A percentile compares a stretch with the other conserved stretches of the same genome.
phyloP scores from a whole-genome alignment of 495 filamentous ascomycete species.

The Podospora didyma region DNA sequence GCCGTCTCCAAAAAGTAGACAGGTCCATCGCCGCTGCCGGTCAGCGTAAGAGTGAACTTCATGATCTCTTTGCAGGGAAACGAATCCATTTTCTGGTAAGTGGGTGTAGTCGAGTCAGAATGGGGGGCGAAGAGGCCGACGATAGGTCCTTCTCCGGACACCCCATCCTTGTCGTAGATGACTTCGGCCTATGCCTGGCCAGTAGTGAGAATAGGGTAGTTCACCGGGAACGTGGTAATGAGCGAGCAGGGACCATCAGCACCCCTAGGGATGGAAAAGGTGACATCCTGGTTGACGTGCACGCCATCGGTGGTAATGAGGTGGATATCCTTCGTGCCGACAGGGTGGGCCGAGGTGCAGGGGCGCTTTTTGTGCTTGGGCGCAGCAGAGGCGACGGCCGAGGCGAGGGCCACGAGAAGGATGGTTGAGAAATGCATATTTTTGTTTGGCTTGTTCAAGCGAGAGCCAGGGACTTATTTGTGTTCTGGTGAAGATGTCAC shows the following conservation, averaged over 20 bases:
- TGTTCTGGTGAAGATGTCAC: too few relatives aligned
- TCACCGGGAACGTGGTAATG: slow-evolving; percentile 28
- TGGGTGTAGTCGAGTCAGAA: not conserved
- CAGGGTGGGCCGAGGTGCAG: slow-evolving; percentile 15
- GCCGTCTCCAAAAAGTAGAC: slow-evolving; percentile 34
- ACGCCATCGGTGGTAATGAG: slow-evolving; percentile 13
- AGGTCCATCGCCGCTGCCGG: slow-evolving; percentile 30
- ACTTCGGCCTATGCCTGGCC: slow-evolving; percentile 28
- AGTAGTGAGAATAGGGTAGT: slow-evolving; percentile 21
- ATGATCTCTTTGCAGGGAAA: slow-evolving; percentile 30
- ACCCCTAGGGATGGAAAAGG: slow-evolving; percentile 14
- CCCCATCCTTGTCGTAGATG: slow-evolving; percentile 23
- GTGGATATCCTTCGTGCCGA: slow-evolving; percentile 17
- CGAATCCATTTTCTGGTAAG: slow-evolving; percentile 21
- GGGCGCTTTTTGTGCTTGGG: slow-evolving; percentile 5
- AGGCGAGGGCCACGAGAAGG: slow-evolving; percentile 17
- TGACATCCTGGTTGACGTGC: not conserved
- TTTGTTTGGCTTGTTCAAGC: not conserved
- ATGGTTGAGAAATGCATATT: slow-evolving; percentile 29
- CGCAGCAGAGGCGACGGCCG: slow-evolving; percentile 14
- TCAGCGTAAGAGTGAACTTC: slow-evolving; percentile 22
- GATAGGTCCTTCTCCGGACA: slow-evolving; percentile 23
- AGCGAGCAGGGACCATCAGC: slow-evolving; percentile 30
- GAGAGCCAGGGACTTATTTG: too few relatives aligned
- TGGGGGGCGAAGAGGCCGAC: slow-evolving; percentile 25